A percentile compares a stretch with the other conserved stretches of the same genome.
phyloP scores from a whole-genome alignment of 2,329 filamentous ascomycete genomes.

The Aspergillus bombycis region DNA sequence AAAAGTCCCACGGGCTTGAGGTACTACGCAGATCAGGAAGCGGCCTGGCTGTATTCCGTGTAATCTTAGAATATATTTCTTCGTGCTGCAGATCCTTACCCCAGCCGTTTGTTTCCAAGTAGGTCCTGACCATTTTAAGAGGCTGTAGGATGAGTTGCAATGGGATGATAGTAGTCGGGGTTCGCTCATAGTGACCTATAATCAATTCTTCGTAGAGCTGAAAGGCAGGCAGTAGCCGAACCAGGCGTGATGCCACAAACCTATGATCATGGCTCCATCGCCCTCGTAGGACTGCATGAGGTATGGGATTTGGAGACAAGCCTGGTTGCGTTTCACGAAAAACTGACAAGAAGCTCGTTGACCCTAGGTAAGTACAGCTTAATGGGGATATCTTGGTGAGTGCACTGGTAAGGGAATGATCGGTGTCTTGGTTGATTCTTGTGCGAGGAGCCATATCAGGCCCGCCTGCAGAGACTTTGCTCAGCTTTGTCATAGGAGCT shows the following conservation, averaged over 20 bases:
- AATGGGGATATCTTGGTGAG: background rate
- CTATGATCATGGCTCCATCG: background rate
- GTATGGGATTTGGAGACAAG: background rate
- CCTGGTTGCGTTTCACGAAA: background rate
- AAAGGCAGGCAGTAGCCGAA: background rate
- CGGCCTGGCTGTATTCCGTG: background rate
- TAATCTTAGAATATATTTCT: background rate
- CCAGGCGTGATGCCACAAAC: background rate
- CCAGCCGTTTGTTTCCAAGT: background rate
- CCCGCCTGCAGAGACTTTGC: background rate
- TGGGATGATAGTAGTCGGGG: background rate
- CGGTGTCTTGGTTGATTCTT: background rate
- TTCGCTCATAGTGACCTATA: background rate
- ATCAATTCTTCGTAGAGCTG: background rate
- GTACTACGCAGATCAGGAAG: background rate
- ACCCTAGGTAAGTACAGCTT: background rate
- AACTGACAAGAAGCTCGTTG: background rate
- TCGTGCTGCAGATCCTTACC: background rate
- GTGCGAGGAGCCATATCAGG: background rate
- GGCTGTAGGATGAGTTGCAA: background rate
- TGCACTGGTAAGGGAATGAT: background rate
- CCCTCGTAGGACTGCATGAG: background rate
- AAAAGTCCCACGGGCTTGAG: background rate
- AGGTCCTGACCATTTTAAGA: background rate
- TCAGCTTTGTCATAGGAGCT: constrained; percentile 2